Percentiles rank a stretch among this genome's conserved stretches.
These are phyloP conservation scores for Aspergillus biplanus DNA, from an alignment of 495 filamentous ascomycete genomes.

Conservation along the genomic window DNA sequence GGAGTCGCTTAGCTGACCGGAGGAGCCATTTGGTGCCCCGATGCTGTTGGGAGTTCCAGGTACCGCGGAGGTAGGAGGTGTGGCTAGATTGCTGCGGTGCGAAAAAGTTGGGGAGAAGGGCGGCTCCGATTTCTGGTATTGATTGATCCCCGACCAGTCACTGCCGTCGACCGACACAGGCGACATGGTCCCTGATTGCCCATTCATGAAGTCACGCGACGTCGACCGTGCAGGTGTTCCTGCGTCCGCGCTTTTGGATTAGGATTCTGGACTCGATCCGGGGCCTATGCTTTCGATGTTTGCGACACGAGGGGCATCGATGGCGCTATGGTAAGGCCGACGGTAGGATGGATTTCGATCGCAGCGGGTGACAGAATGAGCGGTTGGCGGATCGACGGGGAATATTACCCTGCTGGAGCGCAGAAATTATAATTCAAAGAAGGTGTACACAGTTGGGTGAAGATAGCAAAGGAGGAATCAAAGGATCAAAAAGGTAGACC, in stretches of 20 bases:
- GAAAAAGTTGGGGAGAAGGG: constrained; percentile 57
- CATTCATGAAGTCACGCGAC: constrained; percentile 55
- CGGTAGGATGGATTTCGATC: constrained; percentile 15
- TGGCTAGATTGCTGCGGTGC: constrained; percentile 66
- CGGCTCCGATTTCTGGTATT: constrained; percentile 66
- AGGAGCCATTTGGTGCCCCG: constrained; percentile 35
- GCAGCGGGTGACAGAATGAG: constrained; percentile 17
- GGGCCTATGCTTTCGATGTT: constrained; percentile 26
- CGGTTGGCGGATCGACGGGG: not conserved
- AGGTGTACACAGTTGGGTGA: constrained; percentile 3
- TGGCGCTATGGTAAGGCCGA: constrained; percentile 8
- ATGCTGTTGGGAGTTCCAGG: constrained; percentile 64
- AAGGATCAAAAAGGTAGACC: constrained; percentile 17
- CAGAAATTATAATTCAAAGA: constrained; percentile 14
- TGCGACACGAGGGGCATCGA: constrained; percentile 21
- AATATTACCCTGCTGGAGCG: not conserved
- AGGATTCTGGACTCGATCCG: constrained; percentile 5
- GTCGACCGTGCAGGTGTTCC: constrained; percentile 7
- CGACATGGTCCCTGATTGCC: constrained; percentile 70
- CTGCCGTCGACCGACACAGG: constrained; percentile 81
- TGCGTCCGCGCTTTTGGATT: constrained; percentile 1
- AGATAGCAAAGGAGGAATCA: constrained; percentile 11
- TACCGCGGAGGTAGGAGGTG: constrained; percentile 70
- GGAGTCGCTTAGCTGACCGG: constrained; percentile 43
- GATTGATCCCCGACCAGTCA: constrained; percentile 83